Conservation (phyloP, 352 stramenopile species). For the Globisporangium paroecandrum region DNA sequence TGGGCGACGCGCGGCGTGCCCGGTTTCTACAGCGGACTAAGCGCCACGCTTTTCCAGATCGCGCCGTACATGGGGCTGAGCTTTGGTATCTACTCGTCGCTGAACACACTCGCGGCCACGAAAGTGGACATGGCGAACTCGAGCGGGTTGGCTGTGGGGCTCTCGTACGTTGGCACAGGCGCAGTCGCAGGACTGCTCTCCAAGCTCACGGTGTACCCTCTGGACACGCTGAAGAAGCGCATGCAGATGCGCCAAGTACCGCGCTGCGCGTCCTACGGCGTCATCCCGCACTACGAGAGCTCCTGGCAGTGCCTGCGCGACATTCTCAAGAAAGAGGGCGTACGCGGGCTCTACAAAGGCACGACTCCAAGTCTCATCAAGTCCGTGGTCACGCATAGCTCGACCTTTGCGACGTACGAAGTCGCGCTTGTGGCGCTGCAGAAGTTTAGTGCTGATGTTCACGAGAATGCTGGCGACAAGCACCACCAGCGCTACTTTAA, state of each 20-base stretch:
- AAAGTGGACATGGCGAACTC: slow-evolving; percentile 17
- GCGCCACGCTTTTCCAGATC: slow-evolving; percentile 89
- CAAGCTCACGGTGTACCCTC: slow-evolving; percentile 92
- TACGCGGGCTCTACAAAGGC: slow-evolving; percentile 75
- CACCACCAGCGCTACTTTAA: background rate
- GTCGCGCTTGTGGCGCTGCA: slow-evolving; percentile 41
- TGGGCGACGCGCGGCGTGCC: slow-evolving; percentile 63
- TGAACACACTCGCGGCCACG: slow-evolving; percentile 38
- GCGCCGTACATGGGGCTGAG: slow-evolving; percentile 95
- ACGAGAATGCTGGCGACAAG: slow-evolving; percentile 3
- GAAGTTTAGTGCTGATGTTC: slow-evolving; percentile 16
- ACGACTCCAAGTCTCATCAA: slow-evolving; percentile 77
- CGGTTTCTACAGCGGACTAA: slow-evolving; percentile 90
- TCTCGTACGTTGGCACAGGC: slow-evolving; percentile 76
- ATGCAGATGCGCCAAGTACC: slow-evolving; percentile 88
- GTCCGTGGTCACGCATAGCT: slow-evolving; percentile 72
- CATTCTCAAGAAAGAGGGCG: slow-evolving; percentile 61
- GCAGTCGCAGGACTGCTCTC: slow-evolving; percentile 86
- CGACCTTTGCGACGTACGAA: slow-evolving; percentile 79
- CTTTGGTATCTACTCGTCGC: slow-evolving; percentile 90
- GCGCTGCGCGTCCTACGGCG: slow-evolving; percentile 54
- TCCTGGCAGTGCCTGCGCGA: slow-evolving; percentile 58
- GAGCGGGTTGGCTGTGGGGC: slow-evolving; percentile 24
- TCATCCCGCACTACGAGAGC: slow-evolving; percentile 62
- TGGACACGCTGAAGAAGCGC: slow-evolving; percentile 96